phyloP scores from a whole-genome alignment of 805 yeast genomes.

The Debaryomyces maramus region DNA sequence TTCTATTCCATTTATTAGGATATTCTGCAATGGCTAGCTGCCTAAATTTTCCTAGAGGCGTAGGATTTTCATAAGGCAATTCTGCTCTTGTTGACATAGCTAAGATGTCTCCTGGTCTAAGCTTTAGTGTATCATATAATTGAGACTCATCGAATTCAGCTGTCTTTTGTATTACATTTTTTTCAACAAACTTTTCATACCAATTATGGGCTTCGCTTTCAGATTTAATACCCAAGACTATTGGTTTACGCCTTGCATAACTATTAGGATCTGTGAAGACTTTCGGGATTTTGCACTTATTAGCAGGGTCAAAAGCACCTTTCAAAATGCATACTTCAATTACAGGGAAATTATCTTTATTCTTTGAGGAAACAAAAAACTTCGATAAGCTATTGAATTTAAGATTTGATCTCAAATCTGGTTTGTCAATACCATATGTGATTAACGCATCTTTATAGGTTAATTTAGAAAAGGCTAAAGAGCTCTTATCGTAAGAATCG shows the following conservation, averaged over 20 bases:
- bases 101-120: conserved; percentile 69
- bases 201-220: conserved; percentile 43
- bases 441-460: conserved; percentile 69
- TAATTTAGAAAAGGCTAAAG: conserved; percentile 38
- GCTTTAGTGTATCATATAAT: conserved; percentile 29
- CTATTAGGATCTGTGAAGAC: conserved; percentile 38
- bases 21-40: conserved; percentile 63
- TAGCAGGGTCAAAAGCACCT: conserved; percentile 38
- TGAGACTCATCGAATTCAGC: conserved; percentile 14
- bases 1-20: conserved; percentile 53
- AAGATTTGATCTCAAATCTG: conserved; percentile 73
- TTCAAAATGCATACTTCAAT: conserved; percentile 72
- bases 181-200: conserved; percentile 41
- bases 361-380: conserved; percentile 31
- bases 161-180: conserved; percentile 19
- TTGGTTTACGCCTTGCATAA: conserved; percentile 61
- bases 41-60: conserved; percentile 86
- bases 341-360: conserved; percentile 53
- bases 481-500: conserved; percentile 6
- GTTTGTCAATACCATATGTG: conserved; percentile 88
- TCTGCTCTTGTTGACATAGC: conserved; percentile 76
- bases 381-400: conserved; percentile 50
- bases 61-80: conserved; percentile 84
- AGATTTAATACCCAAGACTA: conserved; percentile 49
- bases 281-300: conserved; percentile 34